Base-by-base conservation (phyloP, 2,329 filamentous ascomycete genomes). In the Pyricularia sp. region DNA sequence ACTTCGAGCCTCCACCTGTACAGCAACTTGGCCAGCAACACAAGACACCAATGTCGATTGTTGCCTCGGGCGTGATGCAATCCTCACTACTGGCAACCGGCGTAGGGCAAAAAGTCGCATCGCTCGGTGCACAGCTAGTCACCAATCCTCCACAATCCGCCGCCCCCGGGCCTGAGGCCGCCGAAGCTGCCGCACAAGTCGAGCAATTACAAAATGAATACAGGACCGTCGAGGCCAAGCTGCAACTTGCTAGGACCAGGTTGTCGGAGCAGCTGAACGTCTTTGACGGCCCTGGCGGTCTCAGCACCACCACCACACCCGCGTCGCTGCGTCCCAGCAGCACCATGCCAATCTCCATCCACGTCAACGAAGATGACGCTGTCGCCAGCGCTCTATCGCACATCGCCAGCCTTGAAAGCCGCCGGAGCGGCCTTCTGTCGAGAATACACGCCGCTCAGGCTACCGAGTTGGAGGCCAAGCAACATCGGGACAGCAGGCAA, bases 301-400 rank as follows among this genome's bases (percentile, higher is more conserved):
- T 20, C 26, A 30, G 23, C 36, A 30, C 26, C 12, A 58, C 50
- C 10, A 58, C 66, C 6, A 59, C 55, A 20, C 42, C 42, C 17
- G 66, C 66, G 4, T 65, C 64, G 20, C 64, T 65, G n/a, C 64
- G 64, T 20, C 64, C 64, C 20, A 23, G 64, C n/a, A 65, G 64
- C 31, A 36, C 31, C 28, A 65, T 65, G 64, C 64, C 64, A 14
- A 36, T 65, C 26, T 31, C 64, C n/a, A 36, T 65, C 17, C 64
- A 65, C 26, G 66, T 55, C 17, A 58, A 67, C n/a, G 66, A 67
- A 58, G 66, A 67, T 30, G 66, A 67, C 20, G 66, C 66, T 28
- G 66, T 67, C n/a, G 66, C 66, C 42, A 67, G 66, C 66, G 66
- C 66, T 10, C 42, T 67, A 5, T 20, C 66, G 2, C 66, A 55